Base-by-base conservation (phyloP, 768 basidiomycete species). In the Collybia mongolica region DNA sequence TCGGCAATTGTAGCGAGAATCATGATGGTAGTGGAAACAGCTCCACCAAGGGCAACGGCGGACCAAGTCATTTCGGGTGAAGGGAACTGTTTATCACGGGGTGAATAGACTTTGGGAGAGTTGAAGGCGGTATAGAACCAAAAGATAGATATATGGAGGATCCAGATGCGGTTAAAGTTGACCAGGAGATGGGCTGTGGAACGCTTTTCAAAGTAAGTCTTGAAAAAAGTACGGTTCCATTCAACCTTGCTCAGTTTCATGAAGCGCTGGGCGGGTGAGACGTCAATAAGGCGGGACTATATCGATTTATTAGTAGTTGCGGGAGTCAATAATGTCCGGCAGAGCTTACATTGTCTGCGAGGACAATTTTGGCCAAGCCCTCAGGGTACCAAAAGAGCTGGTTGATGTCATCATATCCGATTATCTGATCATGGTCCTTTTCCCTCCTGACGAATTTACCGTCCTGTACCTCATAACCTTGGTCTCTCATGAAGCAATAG, bases 341-440 rank as follows among this genome's bases (percentile, higher is more conserved):
- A 23, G 58, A 15, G 70, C 83, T 49, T 58, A 94, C 93, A 61
- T 89, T 90, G 66, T 98, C 93, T 29, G 74, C 77, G 24, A 98
- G 79, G 12, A 93, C 84, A 58, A 99, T 98, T 59, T 91, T 88
- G 0, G 92, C 89, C 46, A 99, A 80, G 44, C 97, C 97, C 67
- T 99, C 97, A 2, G 97, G 97, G 67, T 98, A 99, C 97, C 97
- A 99, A 72, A 99, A 99, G 19, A 98, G 75, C 63, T 99, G 97
- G 67, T 99, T 99, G 72, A 99, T 92, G 66, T 99, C 97, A 67
- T 99, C 97, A 65, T 99, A 99, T n/a, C 97, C 97, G 59, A 98
- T 94, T 65, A 98, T 91, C 59, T 93, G 76, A 53, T 93, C 83
- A 69, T 98, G 97, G 61, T 98, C 97, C 69, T 80, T 90, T 77